phyloP scores from a whole-genome alignment of 345 rosid species.

The Populus deltoides region DNA sequence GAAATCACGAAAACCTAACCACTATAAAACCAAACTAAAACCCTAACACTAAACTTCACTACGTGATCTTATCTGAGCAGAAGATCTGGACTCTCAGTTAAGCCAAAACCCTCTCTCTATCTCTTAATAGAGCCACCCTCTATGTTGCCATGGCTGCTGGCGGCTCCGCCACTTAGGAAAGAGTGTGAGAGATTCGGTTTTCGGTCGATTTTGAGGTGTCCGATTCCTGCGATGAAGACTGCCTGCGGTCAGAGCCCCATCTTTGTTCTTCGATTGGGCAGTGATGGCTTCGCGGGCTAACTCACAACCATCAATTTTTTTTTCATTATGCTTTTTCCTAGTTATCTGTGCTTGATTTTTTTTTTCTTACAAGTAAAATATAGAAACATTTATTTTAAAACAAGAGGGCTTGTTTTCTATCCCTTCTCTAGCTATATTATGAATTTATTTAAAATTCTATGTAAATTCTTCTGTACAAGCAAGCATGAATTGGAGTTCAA shows the following conservation, averaged over 20 bases:
- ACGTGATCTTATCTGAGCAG: conserved; percentile 96
- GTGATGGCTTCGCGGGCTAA: conserved; percentile 73
- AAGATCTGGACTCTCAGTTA: conserved; percentile 2
- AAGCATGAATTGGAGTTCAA: neutral
- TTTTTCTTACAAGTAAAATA: too few relatives aligned
- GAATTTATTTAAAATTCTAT: too few relatives aligned
- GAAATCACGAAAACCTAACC: neutral
- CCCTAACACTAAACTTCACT: neutral
- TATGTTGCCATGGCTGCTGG: conserved; percentile 36
- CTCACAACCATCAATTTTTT: neutral
- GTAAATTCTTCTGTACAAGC: neutral
- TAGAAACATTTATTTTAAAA: too few relatives aligned
- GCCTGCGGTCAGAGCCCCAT: conserved; percentile 70
- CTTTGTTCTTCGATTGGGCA: conserved; percentile 27
- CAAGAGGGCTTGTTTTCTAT: neutral
- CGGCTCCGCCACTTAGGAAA: conserved; percentile 30
- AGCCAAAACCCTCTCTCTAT: neutral
- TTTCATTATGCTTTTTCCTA: neutral
- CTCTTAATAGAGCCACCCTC: conserved; percentile 21
- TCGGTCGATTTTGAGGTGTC: conserved; percentile 9
- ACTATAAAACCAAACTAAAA: neutral
- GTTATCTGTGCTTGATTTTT: neutral
- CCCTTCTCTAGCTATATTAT: too few relatives aligned
- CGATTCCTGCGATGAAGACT: conserved; percentile 67
- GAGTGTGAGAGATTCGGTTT: conserved; percentile 7